Evolutionary conservation across 2,329 filamentous ascomycete genomes (phyloP).

Genomic region (Amylocarpus encephaloides): DNA sequence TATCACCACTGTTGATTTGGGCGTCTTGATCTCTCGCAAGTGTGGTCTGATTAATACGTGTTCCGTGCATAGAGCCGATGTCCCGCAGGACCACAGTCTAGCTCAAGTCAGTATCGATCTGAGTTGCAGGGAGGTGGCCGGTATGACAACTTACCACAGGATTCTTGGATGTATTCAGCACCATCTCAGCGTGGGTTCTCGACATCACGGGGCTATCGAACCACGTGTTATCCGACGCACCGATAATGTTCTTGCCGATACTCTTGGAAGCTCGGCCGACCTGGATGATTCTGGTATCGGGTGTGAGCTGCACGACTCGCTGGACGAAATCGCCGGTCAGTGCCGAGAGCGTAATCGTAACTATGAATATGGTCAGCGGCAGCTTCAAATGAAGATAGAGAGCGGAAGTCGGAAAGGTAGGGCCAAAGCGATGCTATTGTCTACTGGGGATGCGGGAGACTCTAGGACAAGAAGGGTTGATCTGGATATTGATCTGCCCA

Average conservation of each 20-base stretch:
- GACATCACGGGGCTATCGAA: conserved; percentile 70
- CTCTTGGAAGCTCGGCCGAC: conserved; percentile 44
- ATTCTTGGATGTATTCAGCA: conserved; percentile 34
- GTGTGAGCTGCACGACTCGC: conserved; percentile 23
- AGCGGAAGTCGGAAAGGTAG: neutral
- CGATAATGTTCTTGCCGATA: conserved; percentile 37
- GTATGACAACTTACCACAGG: conserved; percentile 17
- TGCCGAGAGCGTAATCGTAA: conserved; percentile 20
- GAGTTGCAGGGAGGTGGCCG: neutral
- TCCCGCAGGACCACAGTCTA: conserved; percentile 45
- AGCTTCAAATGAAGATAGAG: neutral
- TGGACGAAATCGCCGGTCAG: conserved; percentile 19
- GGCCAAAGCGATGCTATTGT: neutral
- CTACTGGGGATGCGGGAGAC: neutral
- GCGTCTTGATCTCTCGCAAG: conserved; percentile 30
- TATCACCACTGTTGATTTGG: conserved; percentile 32
- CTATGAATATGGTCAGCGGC: conserved; percentile 16
- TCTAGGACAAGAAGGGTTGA: neutral
- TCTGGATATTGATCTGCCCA: neutral
- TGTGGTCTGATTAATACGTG: conserved; percentile 43
- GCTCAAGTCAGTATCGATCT: conserved; percentile 16
- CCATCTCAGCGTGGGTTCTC: conserved; percentile 55
- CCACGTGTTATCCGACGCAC: conserved; percentile 51
- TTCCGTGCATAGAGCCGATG: conserved; percentile 56
- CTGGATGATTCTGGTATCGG: conserved; percentile 9